Percentiles rank a stretch among this genome's conserved stretches.
Evolutionary conservation across 2,329 filamentous ascomycete genomes (phyloP).

Genomic region (Penicillium sp.): DNA sequence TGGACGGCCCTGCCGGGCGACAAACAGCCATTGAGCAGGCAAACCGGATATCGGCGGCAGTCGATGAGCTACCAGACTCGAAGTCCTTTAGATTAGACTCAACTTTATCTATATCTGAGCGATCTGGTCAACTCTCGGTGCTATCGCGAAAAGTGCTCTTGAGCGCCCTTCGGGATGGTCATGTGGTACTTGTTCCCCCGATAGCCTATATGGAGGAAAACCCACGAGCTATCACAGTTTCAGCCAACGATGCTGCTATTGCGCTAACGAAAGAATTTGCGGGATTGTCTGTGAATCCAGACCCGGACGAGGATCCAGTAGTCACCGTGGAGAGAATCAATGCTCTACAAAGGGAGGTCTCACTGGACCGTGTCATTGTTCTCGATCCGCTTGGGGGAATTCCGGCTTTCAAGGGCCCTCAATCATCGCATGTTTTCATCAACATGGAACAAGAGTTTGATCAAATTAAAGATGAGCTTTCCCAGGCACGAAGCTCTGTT

Average conservation of each 20-base stretch:
- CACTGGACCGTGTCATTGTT: slow-evolving; percentile 81
- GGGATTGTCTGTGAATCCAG: slow-evolving; percentile 56
- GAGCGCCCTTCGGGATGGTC: slow-evolving; percentile 63
- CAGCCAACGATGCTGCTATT: slow-evolving; percentile 65
- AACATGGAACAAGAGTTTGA: slow-evolving; percentile 90
- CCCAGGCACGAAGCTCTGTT: slow-evolving; percentile 26
- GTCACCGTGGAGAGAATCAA: slow-evolving; percentile 40
- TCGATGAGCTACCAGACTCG: slow-evolving; percentile 66
- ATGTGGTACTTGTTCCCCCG: slow-evolving; percentile 68
- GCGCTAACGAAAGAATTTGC: slow-evolving; percentile 74
- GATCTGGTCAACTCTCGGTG: slow-evolving; percentile 35
- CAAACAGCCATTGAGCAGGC: slow-evolving; percentile 61
- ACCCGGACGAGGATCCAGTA: slow-evolving; percentile 45
- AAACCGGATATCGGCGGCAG: slow-evolving; percentile 69
- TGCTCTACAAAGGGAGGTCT: slow-evolving; percentile 53
- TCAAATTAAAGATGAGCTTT: slow-evolving; percentile 63
- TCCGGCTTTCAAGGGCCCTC: slow-evolving; percentile 60
- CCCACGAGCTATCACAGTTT: slow-evolving; percentile 49
- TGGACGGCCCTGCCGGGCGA: slow-evolving; percentile 42
- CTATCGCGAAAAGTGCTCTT: slow-evolving; percentile 56
- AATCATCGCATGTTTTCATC: slow-evolving; percentile 76
- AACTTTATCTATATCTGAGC: slow-evolving; percentile 43
- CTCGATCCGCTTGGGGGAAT: slow-evolving; percentile 85
- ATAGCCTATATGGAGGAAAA: slow-evolving; percentile 58
- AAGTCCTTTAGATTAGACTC: slow-evolving; percentile 69